Conservation (phyloP, 495 filamentous ascomycete genomes). For the Aspergillus incahuasiensis region DNA sequence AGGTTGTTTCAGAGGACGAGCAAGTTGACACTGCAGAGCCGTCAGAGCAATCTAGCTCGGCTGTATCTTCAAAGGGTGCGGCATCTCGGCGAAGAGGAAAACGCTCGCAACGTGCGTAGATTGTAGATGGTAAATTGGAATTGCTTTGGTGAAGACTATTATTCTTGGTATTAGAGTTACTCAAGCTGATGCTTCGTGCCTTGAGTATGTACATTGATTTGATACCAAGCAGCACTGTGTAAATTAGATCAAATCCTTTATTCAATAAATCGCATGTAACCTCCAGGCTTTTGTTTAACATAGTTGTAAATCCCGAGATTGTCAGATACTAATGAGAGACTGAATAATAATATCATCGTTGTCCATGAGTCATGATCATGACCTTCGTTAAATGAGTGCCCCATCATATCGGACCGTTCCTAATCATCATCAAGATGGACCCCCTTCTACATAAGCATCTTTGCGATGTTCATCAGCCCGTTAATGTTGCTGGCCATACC, state of each 20-base stretch:
- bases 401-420: not conserved
- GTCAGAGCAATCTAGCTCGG: conserved; percentile 26
- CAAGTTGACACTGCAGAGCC: conserved; percentile 27
- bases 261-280: conserved; percentile 10
- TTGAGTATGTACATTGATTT: conserved; percentile 12
- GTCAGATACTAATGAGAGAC: not conserved
- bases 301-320: not conserved
- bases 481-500: conserved; percentile 44
- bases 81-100: conserved; percentile 29
- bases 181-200: not conserved
- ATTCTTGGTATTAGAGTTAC: not conserved
- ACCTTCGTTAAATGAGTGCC: conserved; percentile 9
- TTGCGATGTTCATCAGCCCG: conserved; percentile 53
- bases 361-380: conserved; percentile 16
- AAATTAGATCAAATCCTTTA: not conserved
- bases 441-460: conserved; percentile 56
- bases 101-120: conserved; percentile 23
- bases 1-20: conserved; percentile 26
- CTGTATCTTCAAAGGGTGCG: conserved; percentile 21
- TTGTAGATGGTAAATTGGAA: not conserved
- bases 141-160: not conserved
- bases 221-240: not conserved
- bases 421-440: not conserved
- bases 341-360: conserved; percentile 10
- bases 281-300: conserved; percentile 13